These are phyloP conservation scores for Wickerhamiella galacta DNA, from an alignment of 805 yeast species.

Conservation along the genomic window DNA sequence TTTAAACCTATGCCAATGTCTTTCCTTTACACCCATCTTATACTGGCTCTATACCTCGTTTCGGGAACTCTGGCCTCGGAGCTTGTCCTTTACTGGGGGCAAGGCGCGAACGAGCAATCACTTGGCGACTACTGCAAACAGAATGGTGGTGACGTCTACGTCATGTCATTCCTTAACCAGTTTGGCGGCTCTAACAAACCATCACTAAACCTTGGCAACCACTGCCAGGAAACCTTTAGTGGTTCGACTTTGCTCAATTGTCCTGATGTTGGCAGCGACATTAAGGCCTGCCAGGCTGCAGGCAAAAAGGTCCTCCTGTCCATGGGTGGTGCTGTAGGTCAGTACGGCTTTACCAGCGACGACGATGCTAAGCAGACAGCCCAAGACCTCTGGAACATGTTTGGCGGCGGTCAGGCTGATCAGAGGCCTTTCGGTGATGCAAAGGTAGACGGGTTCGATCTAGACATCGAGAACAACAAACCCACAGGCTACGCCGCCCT, in stretches of 20 bases:
- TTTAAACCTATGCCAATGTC: too few species aligned
- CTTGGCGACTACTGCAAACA: conserved; percentile 46
- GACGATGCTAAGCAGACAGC: conserved; percentile 31
- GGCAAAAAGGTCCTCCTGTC: conserved; percentile 66
- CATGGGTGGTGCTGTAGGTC: conserved; percentile 36
- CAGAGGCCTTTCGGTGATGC: conserved; percentile 35
- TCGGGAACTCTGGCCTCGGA: too few species aligned
- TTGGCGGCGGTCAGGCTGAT: conserved; percentile 27
- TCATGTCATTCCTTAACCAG: conserved; percentile 46
- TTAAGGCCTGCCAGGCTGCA: conserved; percentile 47
- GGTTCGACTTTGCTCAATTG: conserved; percentile 29
- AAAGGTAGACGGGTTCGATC: conserved; percentile 50
- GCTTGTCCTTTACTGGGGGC: conserved; percentile 80
- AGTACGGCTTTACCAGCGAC: conserved; percentile 33
- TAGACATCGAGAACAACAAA: conserved; percentile 35
- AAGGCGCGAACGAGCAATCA: conserved; percentile 36
- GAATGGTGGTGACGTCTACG: conserved; percentile 45
- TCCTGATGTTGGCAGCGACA: conserved; percentile 36
- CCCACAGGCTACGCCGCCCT: conserved; percentile 35
- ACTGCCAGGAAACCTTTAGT: conserved; percentile 22
- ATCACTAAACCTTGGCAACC: conserved; percentile 40
- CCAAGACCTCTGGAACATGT: conserved; percentile 28
- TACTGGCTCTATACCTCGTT: too few species aligned
- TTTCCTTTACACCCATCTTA: too few species aligned
- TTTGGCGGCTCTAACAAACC: conserved; percentile 30